Conservation (phyloP, 2,329 filamentous ascomycete species). For the Fusarium sp. region DNA sequence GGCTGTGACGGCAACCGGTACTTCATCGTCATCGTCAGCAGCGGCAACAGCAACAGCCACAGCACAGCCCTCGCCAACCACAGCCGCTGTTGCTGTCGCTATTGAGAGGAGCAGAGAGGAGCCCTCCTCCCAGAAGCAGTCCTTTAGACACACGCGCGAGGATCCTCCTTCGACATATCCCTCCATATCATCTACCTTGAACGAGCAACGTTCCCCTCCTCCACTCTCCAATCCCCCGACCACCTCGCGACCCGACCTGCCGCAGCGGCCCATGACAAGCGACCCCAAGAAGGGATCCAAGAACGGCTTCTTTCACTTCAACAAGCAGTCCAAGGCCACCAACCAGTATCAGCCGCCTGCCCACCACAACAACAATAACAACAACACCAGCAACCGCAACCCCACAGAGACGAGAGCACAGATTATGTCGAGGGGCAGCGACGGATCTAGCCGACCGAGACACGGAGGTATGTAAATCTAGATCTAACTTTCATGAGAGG, state of each 20-base stretch:
- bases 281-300: constrained; percentile 56
- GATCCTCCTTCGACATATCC: constrained; percentile 41
- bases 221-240: constrained; percentile 34
- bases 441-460: constrained; percentile 44
- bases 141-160: constrained; percentile 41
- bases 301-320: constrained; percentile 61
- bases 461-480: constrained; percentile 48
- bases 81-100: constrained; percentile 30
- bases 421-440: constrained; percentile 50
- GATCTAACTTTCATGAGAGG: constrained; percentile 23
- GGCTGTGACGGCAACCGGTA: constrained; percentile 17
- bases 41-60: neutral
- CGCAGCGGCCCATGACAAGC: constrained; percentile 37
- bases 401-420: constrained; percentile 50
- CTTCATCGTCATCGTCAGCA: constrained; percentile 7
- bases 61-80: constrained; percentile 23
- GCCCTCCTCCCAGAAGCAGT: constrained; percentile 38
- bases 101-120: constrained; percentile 33
- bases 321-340: constrained; percentile 55
- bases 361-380: constrained; percentile 16
- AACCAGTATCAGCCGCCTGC: constrained; percentile 45
- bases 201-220: constrained; percentile 33
- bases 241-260: constrained; percentile 20
- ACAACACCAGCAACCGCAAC: constrained; percentile 39
- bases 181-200: constrained; percentile 42